Evolutionary conservation across 768 basidiomycete species (phyloP), one percentile per base, ranked within the genome.

Genomic region (Suillus occidentalis): DNA sequence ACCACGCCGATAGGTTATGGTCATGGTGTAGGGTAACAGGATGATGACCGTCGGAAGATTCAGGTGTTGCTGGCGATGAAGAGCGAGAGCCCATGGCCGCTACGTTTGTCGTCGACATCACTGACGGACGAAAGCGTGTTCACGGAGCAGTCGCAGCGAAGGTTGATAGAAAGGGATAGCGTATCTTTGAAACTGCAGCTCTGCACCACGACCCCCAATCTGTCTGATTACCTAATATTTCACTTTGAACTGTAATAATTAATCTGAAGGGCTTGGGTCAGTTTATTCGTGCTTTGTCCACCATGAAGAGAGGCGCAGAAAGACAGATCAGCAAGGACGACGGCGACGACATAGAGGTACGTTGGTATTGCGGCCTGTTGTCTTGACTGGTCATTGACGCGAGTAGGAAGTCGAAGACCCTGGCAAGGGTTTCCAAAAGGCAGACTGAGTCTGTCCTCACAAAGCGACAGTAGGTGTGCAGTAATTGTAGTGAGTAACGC

Each of bases 261-360:
- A 22, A 49, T 50, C 25, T 20, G 39, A 59, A 53, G 52, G 39
- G 40, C 25, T 43, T 43, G 12, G 18, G 25, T 42, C 16, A 45
- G 39, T 36, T 63, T 60, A 50, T 58, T 60, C 50, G 64, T 63
- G 45, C 53, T 36, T 42, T 56, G 43, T 42, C 53, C 65, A 73
- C 57, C 69, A 89, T 92, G 89, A 93, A 93, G 77, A 85, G 91
- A 73, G 84, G 82, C 63, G 91, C 91, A 73, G 91, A 92, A 60
- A 84, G 77, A 66, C 89, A 94, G 69, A 72, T 94, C 40, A 80
- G 82, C 13, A 91, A 86, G 70, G 88, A 88, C 55, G 79, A 78
- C 20, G 77, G 75, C 20, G 79, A 80, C 6, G 75, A 75, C 13
- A 71, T 76, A n/a, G 70, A 78, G 73, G 76, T 78, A 18, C 34